Evolutionary conservation across 2,329 filamentous ascomycete genomes (phyloP), one percentile per base, ranked within the genome.

Genomic region (Aspergillus piperis): DNA sequence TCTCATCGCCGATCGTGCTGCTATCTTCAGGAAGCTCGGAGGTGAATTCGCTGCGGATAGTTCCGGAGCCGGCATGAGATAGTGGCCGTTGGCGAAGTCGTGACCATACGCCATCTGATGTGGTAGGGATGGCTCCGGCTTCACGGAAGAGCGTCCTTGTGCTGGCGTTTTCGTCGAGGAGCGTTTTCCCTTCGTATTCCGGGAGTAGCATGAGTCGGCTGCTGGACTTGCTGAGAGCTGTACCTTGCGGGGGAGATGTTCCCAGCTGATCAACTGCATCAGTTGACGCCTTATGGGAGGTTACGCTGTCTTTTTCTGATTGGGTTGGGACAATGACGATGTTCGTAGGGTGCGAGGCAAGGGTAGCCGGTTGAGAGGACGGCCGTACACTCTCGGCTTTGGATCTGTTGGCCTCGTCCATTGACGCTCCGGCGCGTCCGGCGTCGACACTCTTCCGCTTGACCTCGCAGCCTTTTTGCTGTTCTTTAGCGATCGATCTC

Each of bases 401-500:
- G 5, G n/a, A 25, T 7, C 8, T 19, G 8, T 60, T 38, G 10
- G 36, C 11, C 13, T 55, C 66, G 42, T 70, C 53, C 58, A 71
- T 57, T 48, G 60, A 53, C 19, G 66, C 59, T 5, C 72, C 69
- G 19, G 70, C 71, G 32, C 67, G 66, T 13, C 70, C 68, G 36
- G 64, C 66, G 47, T 74, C 71, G 11, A 71, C 65, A 25, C 70
- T 73, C 2, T 58, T 62, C 11, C 68, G 66, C 15, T 66, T 68
- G 8, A 69, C 64, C 8, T 58, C 67, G 10, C 58, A 65, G 8
- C 68, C 69, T 47, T 69, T 63, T 8, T 66, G 63, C 2, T 64
- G 52, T 38, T 76, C 73, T 49, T 68, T 71, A 48, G 72, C 69
- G 13, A 96, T 82, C 0, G 90, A 90, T 63, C 83, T 83, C 74